Evolutionary conservation across 768 basidiomycete species (phyloP).

Genomic region (Saitozyma sp.): DNA sequence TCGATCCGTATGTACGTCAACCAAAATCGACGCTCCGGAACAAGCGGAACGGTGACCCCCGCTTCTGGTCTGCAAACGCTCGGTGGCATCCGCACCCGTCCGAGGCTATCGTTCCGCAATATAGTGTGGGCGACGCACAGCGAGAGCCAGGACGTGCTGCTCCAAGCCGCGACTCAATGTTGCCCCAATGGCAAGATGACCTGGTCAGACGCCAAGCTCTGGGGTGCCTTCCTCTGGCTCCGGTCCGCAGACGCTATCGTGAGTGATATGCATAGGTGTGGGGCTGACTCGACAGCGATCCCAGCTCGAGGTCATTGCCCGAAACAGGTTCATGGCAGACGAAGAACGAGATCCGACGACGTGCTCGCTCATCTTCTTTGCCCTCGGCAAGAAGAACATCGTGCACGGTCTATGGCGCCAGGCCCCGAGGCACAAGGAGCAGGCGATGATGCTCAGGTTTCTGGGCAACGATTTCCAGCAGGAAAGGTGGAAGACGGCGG

Average conservation of each 20-base stretch:
- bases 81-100: neutral
- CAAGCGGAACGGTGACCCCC: constrained; percentile 26
- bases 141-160: constrained; percentile 82
- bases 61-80: constrained; percentile 1
- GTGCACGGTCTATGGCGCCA: constrained; percentile 96
- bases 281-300: constrained; percentile 22
- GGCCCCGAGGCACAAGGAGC: constrained; percentile 89
- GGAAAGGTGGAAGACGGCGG: constrained; percentile 84
- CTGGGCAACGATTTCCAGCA: constrained; percentile 82
- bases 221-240: constrained; percentile 88
- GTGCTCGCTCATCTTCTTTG: constrained; percentile 92
- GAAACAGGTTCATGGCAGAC: constrained; percentile 87
- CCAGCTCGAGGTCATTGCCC: constrained; percentile 82
- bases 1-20: constrained; percentile 91
- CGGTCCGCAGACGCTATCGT: constrained; percentile 77
- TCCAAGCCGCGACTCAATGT: constrained; percentile 67
- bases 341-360: constrained; percentile 83
- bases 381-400: constrained; percentile 84
- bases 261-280: constrained; percentile 32
- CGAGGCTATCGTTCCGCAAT: constrained; percentile 62
- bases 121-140: constrained; percentile 97
- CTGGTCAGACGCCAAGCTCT: constrained; percentile 82
- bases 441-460: constrained; percentile 84
- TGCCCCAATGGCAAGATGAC: constrained; percentile 76
- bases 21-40: constrained; percentile 66